These are phyloP conservation scores for Wickerhamomyces subpelliculosus DNA, from an alignment of 805 yeast species.

Conservation along the genomic window DNA sequence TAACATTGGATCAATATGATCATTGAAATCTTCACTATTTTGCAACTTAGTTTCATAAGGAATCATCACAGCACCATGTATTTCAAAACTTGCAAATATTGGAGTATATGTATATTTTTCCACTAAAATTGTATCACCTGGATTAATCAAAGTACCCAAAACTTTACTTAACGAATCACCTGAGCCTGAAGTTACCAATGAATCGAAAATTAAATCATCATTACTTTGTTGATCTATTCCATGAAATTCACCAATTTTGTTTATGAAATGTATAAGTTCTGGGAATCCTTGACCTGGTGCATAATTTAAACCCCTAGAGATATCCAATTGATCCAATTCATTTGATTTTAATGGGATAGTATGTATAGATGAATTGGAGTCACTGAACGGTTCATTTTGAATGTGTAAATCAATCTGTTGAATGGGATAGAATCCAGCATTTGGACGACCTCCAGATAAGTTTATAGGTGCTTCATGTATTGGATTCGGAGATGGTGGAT, in stretches of 20 bases:
- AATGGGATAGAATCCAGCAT: background rate
- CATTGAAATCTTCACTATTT: constrained; percentile 20
- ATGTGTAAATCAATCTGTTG: background rate
- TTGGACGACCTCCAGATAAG: background rate
- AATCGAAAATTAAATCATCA: constrained; percentile 39
- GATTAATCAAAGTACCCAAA: constrained; percentile 39
- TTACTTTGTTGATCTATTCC: constrained; percentile 36
- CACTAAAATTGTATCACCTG: constrained; percentile 48
- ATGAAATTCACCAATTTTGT: constrained; percentile 35
- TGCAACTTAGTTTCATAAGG: constrained; percentile 39
- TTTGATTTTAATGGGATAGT: background rate
- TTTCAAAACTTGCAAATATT: constrained; percentile 36
- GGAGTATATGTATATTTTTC: constrained; percentile 68
- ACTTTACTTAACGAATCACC: constrained; percentile 48
- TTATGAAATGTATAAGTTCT: constrained; percentile 55
- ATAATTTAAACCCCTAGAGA: constrained; percentile 77
- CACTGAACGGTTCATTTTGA: background rate
- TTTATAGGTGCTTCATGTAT: background rate
- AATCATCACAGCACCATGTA: constrained; percentile 38
- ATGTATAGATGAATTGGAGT: background rate
- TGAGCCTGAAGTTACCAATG: constrained; percentile 42
- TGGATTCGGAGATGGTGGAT: background rate
- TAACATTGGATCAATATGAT: constrained; percentile 40
- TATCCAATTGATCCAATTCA: constrained; percentile 24
- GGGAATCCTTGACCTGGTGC: constrained; percentile 76